Percentiles rank a stretch among this genome's conserved stretches.
These are phyloP conservation scores for Tricholoma saponaceum DNA, from an alignment of 768 basidiomycete species.

Conservation along the genomic window DNA sequence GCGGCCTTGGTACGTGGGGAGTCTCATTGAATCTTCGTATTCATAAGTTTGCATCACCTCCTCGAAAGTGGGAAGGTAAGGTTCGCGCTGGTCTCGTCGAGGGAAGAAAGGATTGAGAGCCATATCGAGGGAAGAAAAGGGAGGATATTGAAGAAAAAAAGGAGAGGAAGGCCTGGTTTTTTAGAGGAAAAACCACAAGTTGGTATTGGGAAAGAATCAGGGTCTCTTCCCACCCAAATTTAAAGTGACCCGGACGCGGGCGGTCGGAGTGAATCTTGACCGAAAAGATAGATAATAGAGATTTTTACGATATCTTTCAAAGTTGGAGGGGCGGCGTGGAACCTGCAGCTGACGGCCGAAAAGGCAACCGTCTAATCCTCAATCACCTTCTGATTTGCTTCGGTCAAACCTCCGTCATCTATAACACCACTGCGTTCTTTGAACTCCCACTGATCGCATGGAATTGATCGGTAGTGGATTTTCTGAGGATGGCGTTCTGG, in stretches of 20 bases:
- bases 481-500: no score
- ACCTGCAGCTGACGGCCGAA: neutral
- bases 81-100: neutral
- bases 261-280: neutral
- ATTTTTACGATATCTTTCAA: neutral
- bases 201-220: neutral
- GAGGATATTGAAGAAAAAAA: neutral
- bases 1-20: conserved; percentile 10
- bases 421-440: neutral
- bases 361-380: neutral
- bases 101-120: neutral
- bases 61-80: conserved; percentile 4
- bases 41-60: conserved; percentile 1
- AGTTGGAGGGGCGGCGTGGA: neutral
- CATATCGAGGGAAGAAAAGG: neutral
- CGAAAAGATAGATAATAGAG: neutral
- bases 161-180: neutral
- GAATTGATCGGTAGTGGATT: no score
- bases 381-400: neutral
- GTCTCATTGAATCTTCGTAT: conserved; percentile 9
- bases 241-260: neutral
- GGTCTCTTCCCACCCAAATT: neutral
- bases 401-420: neutral
- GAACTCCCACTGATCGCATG: no score
- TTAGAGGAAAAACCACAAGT: neutral